Evolutionary conservation across 768 basidiomycete species (phyloP), one percentile per base, ranked within the genome.

Genomic region (Calocybe indica): DNA sequence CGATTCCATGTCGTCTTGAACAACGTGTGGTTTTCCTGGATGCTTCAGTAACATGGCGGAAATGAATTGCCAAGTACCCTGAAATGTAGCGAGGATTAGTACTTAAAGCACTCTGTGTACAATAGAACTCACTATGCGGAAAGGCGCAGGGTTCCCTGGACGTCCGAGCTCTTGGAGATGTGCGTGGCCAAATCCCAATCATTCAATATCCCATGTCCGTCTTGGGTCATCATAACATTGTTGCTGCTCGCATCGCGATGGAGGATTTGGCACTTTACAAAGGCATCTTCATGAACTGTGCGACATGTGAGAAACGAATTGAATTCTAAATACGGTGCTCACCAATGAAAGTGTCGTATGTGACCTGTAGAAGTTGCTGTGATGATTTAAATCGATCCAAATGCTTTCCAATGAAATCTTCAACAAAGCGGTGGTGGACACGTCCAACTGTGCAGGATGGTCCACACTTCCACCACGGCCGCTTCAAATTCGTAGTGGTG

Each of bases 321-420:
- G 6, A 28, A 40, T 12, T 12, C 2, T 10, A 28, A 7, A n/a
- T 13, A 40, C 5, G 52, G 55, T 6, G n/a, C 11, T 4, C 47
- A 58, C 62, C 61, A 11, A 48, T 38, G 30, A 60, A 59, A 2
- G 60, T 61, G 47, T 65, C 45, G 3, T 40, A 54, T 5, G 58
- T 40, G 11, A 49, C 58, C 12, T 46, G 39, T 8, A 62, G 8
- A 37, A 62, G 34, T 10, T 58, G 45, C 32, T 54, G 48, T 6
- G 62, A 52, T 3, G 49, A 50, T 8, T 14, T 37, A 35, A 57
- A 60, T 0, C 32, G 31, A 4, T 43, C 40, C 11, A 62, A 47
- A 29, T 28, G 45, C 5, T 30, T 14, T 1, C 55, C 58, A n/a
- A 61, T 47, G 6, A 51, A 48, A 29, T 57, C 58, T 8, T 48